phyloP scores from a whole-genome alignment of 164 flowering plant genomes.

The Hamamelis virginiana region DNA sequence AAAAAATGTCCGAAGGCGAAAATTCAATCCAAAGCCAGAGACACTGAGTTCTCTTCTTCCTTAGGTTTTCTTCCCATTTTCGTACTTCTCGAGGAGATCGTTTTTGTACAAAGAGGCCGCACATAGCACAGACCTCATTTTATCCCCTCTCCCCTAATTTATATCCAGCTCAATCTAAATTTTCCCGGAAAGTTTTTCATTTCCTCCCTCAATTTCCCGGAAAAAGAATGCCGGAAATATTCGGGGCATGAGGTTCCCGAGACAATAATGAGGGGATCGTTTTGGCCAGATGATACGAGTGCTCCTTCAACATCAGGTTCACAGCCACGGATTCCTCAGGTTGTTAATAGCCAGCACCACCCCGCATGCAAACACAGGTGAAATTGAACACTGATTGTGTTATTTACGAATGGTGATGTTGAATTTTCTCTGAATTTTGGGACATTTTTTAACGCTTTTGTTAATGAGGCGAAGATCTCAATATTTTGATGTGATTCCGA shows the following conservation, averaged over 20 bases:
- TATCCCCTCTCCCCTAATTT: too few relatives aligned
- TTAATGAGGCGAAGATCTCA: background rate
- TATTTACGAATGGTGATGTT: background rate
- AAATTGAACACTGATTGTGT: background rate
- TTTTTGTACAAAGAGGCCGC: too few relatives aligned
- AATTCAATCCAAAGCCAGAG: too few relatives aligned
- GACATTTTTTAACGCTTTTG: conserved; percentile 19
- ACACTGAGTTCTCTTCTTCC: too few relatives aligned
- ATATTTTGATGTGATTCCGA: background rate
- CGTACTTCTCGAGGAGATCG: too few relatives aligned
- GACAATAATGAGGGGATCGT: conserved; percentile 16
- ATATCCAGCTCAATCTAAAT: too few relatives aligned
- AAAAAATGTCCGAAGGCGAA: too few relatives aligned
- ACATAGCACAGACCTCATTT: too few relatives aligned
- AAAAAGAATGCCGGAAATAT: background rate
- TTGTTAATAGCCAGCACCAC: background rate
- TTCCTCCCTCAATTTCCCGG: too few relatives aligned
- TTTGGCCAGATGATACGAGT: conserved; percentile 6
- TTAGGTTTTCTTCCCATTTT: too few relatives aligned
- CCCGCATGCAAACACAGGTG: conserved; percentile 5
- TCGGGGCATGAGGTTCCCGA: background rate
- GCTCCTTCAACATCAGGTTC: conserved; percentile 14
- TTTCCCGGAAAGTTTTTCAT: too few relatives aligned
- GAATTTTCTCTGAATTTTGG: conserved; percentile 17
- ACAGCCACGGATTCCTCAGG: background rate